Conservation (phyloP, 2,329 filamentous ascomycete species). For the Hansfordia pulvinata region DNA sequence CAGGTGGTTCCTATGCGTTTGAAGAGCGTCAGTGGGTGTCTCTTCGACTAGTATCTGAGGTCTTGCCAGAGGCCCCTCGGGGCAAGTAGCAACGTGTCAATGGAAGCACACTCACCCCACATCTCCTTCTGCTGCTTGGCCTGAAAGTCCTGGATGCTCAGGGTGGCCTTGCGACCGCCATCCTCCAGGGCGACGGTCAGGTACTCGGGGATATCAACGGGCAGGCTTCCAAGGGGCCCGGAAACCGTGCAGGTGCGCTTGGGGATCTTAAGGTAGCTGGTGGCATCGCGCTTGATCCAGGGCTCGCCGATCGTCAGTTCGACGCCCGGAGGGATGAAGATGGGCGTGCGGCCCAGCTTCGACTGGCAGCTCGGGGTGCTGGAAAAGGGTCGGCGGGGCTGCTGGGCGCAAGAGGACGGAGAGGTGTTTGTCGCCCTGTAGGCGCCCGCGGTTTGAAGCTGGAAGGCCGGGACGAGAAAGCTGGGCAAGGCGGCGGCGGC, state of each 20-base stretch:
- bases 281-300: constrained; percentile 34
- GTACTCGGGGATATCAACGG: constrained; percentile 67
- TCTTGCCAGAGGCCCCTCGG: no score
- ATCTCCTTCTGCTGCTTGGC: constrained; percentile 74
- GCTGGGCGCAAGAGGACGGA: no score
- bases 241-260: constrained; percentile 60
- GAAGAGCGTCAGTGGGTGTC: constrained; percentile 12
- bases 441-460: no score
- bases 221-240: constrained; percentile 71
- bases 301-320: constrained; percentile 59
- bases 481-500: constrained; percentile 44
- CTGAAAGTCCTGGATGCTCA: constrained; percentile 57
- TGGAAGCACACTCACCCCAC: constrained; percentile 58
- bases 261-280: constrained; percentile 45
- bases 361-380: constrained; percentile 54
- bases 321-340: constrained; percentile 75
- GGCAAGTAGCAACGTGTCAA: constrained; percentile 9
- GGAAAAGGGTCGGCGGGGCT: constrained; percentile 49
- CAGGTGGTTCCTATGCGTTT: constrained; percentile 61
- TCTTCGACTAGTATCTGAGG: no score
- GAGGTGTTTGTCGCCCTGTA: no score
- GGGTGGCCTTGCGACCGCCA: constrained; percentile 44
- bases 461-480: constrained; percentile 64
- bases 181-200: constrained; percentile 58
- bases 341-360: constrained; percentile 72